Conservation (phyloP, 2,329 filamentous ascomycete genomes). For the Colletotrichum aenigma region DNA sequence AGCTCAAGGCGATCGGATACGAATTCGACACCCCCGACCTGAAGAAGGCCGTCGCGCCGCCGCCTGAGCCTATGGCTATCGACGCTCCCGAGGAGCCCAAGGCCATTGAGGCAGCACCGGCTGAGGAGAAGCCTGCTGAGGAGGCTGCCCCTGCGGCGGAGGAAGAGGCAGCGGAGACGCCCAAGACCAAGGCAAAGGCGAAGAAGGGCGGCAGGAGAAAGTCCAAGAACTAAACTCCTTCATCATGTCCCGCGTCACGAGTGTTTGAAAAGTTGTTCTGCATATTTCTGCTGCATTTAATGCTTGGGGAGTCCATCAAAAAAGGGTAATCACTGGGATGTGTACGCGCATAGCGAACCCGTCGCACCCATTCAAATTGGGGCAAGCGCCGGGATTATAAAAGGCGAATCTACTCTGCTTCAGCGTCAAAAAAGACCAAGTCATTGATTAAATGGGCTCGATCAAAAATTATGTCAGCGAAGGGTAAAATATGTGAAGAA, state of each 20-base stretch:
- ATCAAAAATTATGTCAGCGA: slow-evolving; percentile 41
- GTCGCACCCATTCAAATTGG: slow-evolving; percentile 48
- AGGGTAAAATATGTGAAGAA: slow-evolving; percentile 53
- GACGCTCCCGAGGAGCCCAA: slow-evolving; percentile 35
- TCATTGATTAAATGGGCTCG: slow-evolving; percentile 36
- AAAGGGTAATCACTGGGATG: slow-evolving; percentile 23
- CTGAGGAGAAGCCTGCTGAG: slow-evolving; percentile 40
- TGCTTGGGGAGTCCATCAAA: neutral
- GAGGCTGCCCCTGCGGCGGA: slow-evolving; percentile 31
- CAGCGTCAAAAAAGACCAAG: slow-evolving; percentile 50
- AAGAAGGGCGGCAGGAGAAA: slow-evolving; percentile 31
- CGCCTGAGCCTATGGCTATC: slow-evolving; percentile 34
- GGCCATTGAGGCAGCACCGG: slow-evolving; percentile 33
- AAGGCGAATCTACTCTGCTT: slow-evolving; percentile 61
- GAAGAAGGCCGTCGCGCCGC: slow-evolving; percentile 58
- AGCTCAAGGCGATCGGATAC: slow-evolving; percentile 82
- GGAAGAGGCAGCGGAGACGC: slow-evolving; percentile 27
- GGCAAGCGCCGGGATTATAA: slow-evolving; percentile 65
- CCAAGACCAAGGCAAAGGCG: slow-evolving; percentile 35
- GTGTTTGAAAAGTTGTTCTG: neutral
- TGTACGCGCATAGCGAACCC: slow-evolving; percentile 70
- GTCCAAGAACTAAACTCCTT: slow-evolving; percentile 36
- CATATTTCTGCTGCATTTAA: neutral
- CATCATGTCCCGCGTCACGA: slow-evolving; percentile 15
- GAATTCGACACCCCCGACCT: slow-evolving; percentile 77